A percentile compares a stretch with the other conserved stretches of the same genome.
Evolutionary conservation across 2,329 filamentous ascomycete species (phyloP).

Genomic region (Cytospora schulzeri): DNA sequence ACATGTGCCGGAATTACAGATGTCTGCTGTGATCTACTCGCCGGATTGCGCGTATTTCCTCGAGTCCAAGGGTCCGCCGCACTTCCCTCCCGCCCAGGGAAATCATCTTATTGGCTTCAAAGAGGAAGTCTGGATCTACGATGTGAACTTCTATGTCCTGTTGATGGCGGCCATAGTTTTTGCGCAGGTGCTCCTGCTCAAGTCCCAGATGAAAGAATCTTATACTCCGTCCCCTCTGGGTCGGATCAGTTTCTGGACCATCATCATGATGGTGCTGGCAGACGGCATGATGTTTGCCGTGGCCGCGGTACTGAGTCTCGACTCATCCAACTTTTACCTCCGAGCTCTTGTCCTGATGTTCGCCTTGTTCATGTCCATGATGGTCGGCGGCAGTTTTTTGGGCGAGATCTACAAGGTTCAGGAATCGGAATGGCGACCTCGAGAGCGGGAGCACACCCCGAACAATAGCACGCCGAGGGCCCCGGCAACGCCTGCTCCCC

Average conservation of each 20-base stretch:
- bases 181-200: conserved; percentile 63
- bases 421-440: conserved; percentile 56
- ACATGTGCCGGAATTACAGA: conserved; percentile 57
- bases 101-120: conserved; percentile 63
- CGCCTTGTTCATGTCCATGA: conserved; percentile 57
- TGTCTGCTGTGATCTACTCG: conserved; percentile 67
- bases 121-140: conserved; percentile 59
- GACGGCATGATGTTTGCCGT: conserved; percentile 62
- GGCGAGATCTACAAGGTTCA: conserved; percentile 63
- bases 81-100: conserved; percentile 52
- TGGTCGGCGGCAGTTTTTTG: conserved; percentile 59
- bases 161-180: conserved; percentile 58
- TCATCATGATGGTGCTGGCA: conserved; percentile 62
- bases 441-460: conserved; percentile 39
- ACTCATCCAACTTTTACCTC: conserved; percentile 58
- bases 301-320: conserved; percentile 59
- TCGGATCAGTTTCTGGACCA: conserved; percentile 65
- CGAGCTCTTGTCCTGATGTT: conserved; percentile 58
- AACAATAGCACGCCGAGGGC: conserved; percentile 32
- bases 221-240: conserved; percentile 69
- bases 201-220: conserved; percentile 66
- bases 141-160: conserved; percentile 62
- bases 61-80: conserved; percentile 64
- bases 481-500: conserved; percentile 32
- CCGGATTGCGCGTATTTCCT: conserved; percentile 70